Base-by-base conservation (phyloP, 768 basidiomycete genomes). In the Boletus sensibilis region DNA sequence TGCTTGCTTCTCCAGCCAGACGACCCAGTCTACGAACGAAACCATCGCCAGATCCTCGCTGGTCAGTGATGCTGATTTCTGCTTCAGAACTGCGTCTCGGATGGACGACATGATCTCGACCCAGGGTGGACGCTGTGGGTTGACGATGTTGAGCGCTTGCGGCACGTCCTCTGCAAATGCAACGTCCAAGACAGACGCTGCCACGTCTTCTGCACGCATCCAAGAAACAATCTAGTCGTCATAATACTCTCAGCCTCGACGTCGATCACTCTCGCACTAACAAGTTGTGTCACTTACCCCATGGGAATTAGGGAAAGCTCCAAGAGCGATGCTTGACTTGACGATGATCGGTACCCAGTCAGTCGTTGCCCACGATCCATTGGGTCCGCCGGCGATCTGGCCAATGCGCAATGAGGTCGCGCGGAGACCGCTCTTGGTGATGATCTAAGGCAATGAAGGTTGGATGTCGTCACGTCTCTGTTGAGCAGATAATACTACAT, bases 341-440 rank as follows among this genome's bases (percentile, higher is more conserved):
- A 75, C 66, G 9, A 76, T 56, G 45, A 65, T 65, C 1, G 75
- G 75, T 5, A 76, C 54, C 74, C 72, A 76, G 14, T 74, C 72
- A 0, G 59, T 63, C 21, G 63, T 64, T n/a, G 72, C 62, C 75
- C 75, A 76, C 3, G 65, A 56, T 2, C 76, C 75, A 16, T 67
- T 68, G 2, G 61, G 58, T 23, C 71, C 72, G 0, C 75, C 74
- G 11, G 65, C 57, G 25, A 76, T 58, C 56, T 76, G 74, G 5
- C 69, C 72, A 29, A 75, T 68, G 10, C 74, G 59, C 21, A 75
- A 48, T 16, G 66, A 66, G 0, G 63, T 64, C 6, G 52, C 63
- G 14, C 50, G 51, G 0, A 72, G 49, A 20, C 66, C 70, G 31
- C 71, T 72, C 42, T 54, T 58, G 3, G 35, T 62, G 7, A 74